Percentiles rank a stretch among this genome's conserved stretches.
Evolutionary conservation across 805 yeast genomes (phyloP).

Genomic region (Candida sithepensis): DNA sequence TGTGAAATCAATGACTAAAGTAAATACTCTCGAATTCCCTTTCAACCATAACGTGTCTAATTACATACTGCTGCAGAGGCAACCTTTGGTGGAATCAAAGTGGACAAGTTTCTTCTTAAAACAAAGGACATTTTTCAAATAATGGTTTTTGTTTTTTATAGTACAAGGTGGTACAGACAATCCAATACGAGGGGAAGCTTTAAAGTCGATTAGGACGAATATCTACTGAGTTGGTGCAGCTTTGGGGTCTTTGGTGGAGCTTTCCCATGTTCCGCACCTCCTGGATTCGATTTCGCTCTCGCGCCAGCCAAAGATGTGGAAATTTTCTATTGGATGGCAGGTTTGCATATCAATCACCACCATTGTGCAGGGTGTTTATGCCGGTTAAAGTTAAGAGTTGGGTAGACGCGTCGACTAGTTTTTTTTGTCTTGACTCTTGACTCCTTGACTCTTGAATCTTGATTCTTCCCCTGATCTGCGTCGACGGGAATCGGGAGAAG

Average conservation of each 20-base stretch:
- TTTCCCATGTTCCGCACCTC: not conserved
- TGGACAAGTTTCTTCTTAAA: constrained; percentile 88
- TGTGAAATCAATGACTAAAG: not conserved
- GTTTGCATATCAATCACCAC: not conserved
- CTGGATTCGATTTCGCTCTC: not conserved
- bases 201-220: not conserved
- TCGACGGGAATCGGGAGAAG: too few relatives aligned
- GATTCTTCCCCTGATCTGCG: too few relatives aligned
- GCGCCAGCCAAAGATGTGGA: constrained; percentile 3
- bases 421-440: too few relatives aligned
- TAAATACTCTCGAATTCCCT: not conserved
- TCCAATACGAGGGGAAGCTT: not conserved
- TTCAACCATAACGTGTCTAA: not conserved
- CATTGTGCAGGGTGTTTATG: not conserved
- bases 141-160: not conserved
- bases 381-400: not conserved
- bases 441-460: too few relatives aligned
- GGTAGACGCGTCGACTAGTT: not conserved
- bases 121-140: constrained; percentile 64
- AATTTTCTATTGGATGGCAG: constrained; percentile 15
- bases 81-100: constrained; percentile 97
- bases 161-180: not conserved
- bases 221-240: not conserved
- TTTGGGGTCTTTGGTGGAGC: not conserved
- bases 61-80: constrained; percentile 85